Base-by-base conservation (phyloP, 306 rosid genomes). In the Quercus dentata region DNA sequence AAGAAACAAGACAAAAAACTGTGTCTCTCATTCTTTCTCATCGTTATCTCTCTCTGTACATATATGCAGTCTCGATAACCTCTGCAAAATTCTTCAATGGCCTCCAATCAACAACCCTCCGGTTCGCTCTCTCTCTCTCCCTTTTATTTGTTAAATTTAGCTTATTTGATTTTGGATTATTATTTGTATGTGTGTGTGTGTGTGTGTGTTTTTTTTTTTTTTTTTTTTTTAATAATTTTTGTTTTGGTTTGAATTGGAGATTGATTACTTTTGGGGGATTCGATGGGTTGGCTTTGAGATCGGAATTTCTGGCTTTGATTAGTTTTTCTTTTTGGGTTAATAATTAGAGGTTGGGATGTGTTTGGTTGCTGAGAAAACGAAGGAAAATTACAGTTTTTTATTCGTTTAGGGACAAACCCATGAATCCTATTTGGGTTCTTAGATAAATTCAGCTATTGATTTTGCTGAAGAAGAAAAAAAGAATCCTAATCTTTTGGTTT, bases 41-140 rank as follows among this genome's bases (percentile, higher is more conserved):
- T 23, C 52, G 52, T 10, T 35, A 35, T 67, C 52, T 67, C 72
- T 35, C 41, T 41, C 46, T 41, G 46, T 41, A 41, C 46, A 41
- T 67, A 1, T 54, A 55, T 78, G 85, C 78, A 52, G 44, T 55
- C 56, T 61, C 54, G 54, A 11, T 49, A 49, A 49, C 17, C 51
- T 69, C 73, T 65, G 56, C 56, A 69, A 69, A 41, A 2, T 41
- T 78, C 44, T 27, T 69, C 27, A 64, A 67, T 85, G 88, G 85
- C 59, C 18, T 20, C 81, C 10, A 69, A 83, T 27, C 72, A 67
- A 27, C 80, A 49, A 62, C 46, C 78, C 41, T 70, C 85, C 55
- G 86, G 84, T 82, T 82, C 61, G 15, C 23, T 46, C 20, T 20
- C 46, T 18, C 46, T 18, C 41, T 25, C 3, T 20, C 19, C 4